Evolutionary conservation across 2,329 filamentous ascomycete species (phyloP).

Genomic region (Alternaria tenuissima): DNA sequence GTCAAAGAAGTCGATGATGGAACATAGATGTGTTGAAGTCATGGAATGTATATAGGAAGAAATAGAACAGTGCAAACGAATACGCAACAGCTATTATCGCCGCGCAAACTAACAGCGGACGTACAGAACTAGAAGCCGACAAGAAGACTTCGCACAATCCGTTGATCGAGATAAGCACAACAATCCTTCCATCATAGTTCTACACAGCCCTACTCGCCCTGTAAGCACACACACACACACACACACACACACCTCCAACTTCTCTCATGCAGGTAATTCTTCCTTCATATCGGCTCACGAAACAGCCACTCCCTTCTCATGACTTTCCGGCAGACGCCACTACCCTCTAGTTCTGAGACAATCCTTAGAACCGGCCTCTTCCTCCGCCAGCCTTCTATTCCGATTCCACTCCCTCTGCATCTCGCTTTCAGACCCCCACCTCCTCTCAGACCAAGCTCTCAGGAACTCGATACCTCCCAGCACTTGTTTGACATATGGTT

Average conservation of each 20-base stretch:
- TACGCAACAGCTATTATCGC: no score
- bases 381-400: no score
- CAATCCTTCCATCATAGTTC: neutral
- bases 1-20: neutral
- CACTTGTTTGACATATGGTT: neutral
- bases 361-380: no score
- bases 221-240: no score
- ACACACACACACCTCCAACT: no score
- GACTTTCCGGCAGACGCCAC: no score
- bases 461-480: neutral
- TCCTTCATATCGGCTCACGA: neutral
- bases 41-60: neutral
- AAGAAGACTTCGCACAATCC: no score
- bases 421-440: neutral
- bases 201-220: neutral
- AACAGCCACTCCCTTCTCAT: neutral
- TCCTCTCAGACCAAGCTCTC: neutral
- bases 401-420: neutral
- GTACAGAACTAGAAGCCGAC: neutral
- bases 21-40: neutral
- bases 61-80: neutral
- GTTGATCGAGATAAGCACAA: neutral
- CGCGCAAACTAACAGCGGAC: fast-evolving
- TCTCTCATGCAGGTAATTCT: neutral
- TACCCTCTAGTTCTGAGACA: no score